A percentile compares a stretch with the other conserved stretches of the same genome.
These are phyloP conservation scores for Hanseniaspora lindneri DNA, from an alignment of 805 yeast genomes.

Conservation along the genomic window DNA sequence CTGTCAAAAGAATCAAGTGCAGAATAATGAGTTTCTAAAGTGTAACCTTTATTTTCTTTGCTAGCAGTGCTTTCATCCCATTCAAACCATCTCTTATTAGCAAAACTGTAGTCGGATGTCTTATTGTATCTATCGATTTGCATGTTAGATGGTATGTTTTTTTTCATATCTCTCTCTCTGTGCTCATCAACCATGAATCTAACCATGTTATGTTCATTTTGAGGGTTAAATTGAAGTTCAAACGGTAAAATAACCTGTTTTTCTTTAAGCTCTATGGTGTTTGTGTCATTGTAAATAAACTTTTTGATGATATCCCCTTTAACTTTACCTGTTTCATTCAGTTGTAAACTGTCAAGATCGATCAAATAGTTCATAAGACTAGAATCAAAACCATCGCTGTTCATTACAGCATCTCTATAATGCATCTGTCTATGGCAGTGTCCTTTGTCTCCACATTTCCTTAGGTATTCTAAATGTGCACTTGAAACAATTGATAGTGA, in stretches of 20 bases:
- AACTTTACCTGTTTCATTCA: conserved; percentile 9
- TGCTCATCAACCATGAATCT: conserved; percentile 57
- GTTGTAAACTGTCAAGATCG: conserved; percentile 20
- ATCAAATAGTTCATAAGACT: conserved; percentile 24
- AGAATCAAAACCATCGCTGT: conserved; percentile 35
- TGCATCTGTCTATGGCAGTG: conserved; percentile 68
- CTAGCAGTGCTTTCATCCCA: not conserved
- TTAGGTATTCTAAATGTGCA: conserved; percentile 29
- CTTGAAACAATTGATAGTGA: not conserved
- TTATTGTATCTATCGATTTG: conserved; percentile 46
- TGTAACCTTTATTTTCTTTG: not conserved
- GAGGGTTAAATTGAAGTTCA: conserved; percentile 38
- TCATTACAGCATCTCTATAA: conserved; percentile 27
- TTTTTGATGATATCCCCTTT: conserved; percentile 36
- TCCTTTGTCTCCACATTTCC: conserved; percentile 67
- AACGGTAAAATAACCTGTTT: conserved; percentile 39
- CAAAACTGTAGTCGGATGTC: conserved; percentile 49
- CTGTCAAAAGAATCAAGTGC: conserved; percentile 14
- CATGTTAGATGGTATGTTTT: conserved; percentile 24
- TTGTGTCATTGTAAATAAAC: conserved; percentile 21
- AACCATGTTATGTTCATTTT: conserved; percentile 38
- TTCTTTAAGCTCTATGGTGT: not conserved
- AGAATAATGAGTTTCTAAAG: conserved; percentile 18
- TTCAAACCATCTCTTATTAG: conserved; percentile 19
- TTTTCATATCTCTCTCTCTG: conserved; percentile 25